Conservation (phyloP, 176 grass and related monocot species). For the Poa annua region DNA sequence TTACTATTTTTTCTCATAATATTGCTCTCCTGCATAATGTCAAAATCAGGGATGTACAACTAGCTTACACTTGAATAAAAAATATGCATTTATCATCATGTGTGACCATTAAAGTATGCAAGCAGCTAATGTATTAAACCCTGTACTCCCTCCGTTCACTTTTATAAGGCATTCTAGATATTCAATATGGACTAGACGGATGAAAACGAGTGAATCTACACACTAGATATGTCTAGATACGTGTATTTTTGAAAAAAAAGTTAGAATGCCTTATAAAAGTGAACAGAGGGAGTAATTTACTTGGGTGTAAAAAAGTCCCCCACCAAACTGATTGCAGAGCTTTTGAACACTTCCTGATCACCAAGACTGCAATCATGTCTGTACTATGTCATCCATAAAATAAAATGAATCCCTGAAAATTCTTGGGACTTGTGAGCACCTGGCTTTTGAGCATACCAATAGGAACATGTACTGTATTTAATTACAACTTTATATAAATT, state of each 20-base stretch:
- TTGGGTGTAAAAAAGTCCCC: neutral
- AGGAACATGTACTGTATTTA: neutral
- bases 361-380: neutral
- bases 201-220: too few relatives aligned
- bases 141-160: too few relatives aligned
- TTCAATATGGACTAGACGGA: too few relatives aligned
- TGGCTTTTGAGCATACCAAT: neutral
- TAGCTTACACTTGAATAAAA: neutral
- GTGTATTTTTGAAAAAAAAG: too few relatives aligned
- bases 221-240: too few relatives aligned
- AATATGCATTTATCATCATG: neutral
- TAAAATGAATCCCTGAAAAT: neutral
- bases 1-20: conserved; percentile 9
- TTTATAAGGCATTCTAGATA: too few relatives aligned
- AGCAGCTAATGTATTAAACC: neutral
- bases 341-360: neutral
- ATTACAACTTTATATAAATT: neutral
- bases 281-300: neutral
- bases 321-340: conserved; percentile 15
- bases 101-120: neutral
- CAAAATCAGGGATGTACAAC: neutral
- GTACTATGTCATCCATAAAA: neutral
- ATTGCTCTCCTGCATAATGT: neutral
- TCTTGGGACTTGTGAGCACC: neutral
- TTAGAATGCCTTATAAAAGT: too few relatives aligned